Conservation (phyloP, 805 yeast genomes). For the Millerozyma acaciae region DNA sequence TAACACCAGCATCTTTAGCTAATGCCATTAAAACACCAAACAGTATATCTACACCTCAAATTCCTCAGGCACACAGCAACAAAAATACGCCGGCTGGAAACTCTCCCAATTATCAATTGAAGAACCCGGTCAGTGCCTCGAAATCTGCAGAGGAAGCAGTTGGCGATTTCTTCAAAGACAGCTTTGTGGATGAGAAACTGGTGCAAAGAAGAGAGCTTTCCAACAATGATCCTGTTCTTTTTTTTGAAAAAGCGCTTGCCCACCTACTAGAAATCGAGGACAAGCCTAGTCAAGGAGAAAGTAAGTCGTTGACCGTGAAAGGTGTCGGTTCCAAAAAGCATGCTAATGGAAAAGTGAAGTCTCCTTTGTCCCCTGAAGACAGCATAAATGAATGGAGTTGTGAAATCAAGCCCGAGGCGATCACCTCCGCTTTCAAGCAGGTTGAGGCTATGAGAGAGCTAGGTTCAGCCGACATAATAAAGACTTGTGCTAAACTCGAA, state of each 20-base stretch:
- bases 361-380: conserved; percentile 38
- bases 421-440: conserved; percentile 45
- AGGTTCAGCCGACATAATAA: conserved; percentile 22
- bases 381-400: conserved; percentile 37
- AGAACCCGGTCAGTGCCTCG: conserved; percentile 6
- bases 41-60: conserved; percentile 41
- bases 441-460: conserved; percentile 36
- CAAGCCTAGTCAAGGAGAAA: conserved; percentile 11
- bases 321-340: conserved; percentile 6
- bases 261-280: conserved; percentile 47
- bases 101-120: conserved; percentile 27
- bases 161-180: conserved; percentile 22
- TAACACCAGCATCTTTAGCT: conserved; percentile 37
- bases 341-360: conserved; percentile 12
- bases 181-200: conserved; percentile 37
- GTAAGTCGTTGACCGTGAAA: conserved; percentile 8
- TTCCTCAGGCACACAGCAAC: conserved; percentile 31
- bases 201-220: conserved; percentile 46
- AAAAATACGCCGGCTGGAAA: conserved; percentile 40
- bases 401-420: conserved; percentile 42
- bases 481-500: conserved; percentile 17
- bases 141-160: conserved; percentile 10
- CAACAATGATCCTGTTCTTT: conserved; percentile 42
- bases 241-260: conserved; percentile 48
- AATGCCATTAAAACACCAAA: conserved; percentile 42